These are phyloP conservation scores for Kazachstania sp. DNA, from an alignment of 1,139 yeast genomes.

Conservation along the genomic window DNA sequence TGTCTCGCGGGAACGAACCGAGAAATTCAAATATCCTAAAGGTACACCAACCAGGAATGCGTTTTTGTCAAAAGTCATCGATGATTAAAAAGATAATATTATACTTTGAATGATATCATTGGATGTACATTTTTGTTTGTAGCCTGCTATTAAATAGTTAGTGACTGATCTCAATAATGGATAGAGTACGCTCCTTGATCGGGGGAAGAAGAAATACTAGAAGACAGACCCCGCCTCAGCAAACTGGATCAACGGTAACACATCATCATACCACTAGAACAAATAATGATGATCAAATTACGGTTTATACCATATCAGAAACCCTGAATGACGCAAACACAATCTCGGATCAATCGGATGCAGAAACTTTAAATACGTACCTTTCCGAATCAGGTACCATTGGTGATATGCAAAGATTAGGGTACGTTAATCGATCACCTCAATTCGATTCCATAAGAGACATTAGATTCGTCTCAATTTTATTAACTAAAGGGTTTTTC, in stretches of 20 bases:
- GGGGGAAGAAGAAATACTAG: neutral
- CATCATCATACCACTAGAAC: neutral
- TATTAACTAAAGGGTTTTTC: constrained; percentile 28
- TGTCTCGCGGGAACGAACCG: too few species aligned
- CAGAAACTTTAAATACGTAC: constrained; percentile 16
- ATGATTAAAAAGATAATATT: too few species aligned
- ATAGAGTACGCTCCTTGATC: constrained; percentile 1
- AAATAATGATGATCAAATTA: constrained; percentile 12
- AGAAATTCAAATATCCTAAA: too few species aligned
- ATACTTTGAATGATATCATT: too few species aligned
- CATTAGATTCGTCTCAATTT: constrained; percentile 28
- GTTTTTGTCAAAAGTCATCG: too few species aligned
- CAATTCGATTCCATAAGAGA: constrained; percentile 20
- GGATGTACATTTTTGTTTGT: too few species aligned
- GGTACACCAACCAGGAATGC: too few species aligned
- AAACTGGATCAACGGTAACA: neutral
- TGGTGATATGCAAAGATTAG: constrained; percentile 23
- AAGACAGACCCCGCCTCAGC: neutral
- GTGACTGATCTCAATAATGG: neutral
- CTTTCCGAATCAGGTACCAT: constrained; percentile 22
- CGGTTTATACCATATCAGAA: constrained; percentile 8
- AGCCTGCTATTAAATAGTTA: too few species aligned
- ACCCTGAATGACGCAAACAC: constrained; percentile 6
- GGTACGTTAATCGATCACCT: constrained; percentile 26
- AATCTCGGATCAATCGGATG: constrained; percentile 7